A percentile compares a stretch with the other conserved stretches of the same genome.
phyloP scores from a whole-genome alignment of 2,329 filamentous ascomycete species.

The Cadophora malorum region DNA sequence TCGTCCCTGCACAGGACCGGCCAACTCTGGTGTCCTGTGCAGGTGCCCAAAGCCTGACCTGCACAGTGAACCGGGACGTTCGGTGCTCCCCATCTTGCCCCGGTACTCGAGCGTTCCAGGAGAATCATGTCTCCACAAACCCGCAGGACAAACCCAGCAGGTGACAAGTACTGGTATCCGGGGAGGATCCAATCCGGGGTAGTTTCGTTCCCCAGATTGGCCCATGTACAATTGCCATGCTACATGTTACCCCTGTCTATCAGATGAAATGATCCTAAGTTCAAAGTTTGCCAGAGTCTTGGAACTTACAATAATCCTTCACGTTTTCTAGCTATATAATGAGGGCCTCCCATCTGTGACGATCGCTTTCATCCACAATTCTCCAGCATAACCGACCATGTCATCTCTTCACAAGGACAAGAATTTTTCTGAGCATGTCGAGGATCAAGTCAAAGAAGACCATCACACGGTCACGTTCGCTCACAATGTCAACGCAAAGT shows the following conservation, averaged over 20 bases:
- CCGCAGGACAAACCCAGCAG: constrained; percentile 1
- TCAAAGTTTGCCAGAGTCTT: not conserved
- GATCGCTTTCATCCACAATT: not conserved
- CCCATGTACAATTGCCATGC: not conserved
- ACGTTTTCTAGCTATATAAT: not conserved
- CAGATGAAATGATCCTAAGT: not conserved
- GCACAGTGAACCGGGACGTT: not conserved
- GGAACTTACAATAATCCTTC: not conserved
- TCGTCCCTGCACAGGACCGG: constrained; percentile 1
- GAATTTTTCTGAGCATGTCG: constrained; percentile 15
- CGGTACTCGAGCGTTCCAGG: not conserved
- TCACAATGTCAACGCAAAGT: constrained; percentile 26
- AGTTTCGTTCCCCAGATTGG: constrained; percentile 2
- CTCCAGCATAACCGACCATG: not conserved
- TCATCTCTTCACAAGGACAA: constrained; percentile 14
- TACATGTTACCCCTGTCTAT: constrained; percentile 6
- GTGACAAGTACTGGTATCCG: constrained; percentile 11
- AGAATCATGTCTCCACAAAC: not conserved
- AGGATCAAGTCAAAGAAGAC: constrained; percentile 22
- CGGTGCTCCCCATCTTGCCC: not conserved
- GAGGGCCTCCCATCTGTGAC: not conserved
- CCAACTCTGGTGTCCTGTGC: not conserved
- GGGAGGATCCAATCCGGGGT: constrained; percentile 15
- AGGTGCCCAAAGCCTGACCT: not conserved
- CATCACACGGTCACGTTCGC: constrained; percentile 15